Percentiles rank a stretch among this genome's conserved stretches.
These are phyloP conservation scores for Medicago truncatula DNA, from an alignment of 306 rosid species.

Conservation along the genomic window MtrunA17r5.0-ANR NC_053046.1:3909001-3909500, in stretches of 20 bases:
- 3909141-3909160: conserved; percentile 72
- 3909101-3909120: conserved; percentile 93
- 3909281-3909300: conserved; percentile 55
- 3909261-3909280: conserved; percentile 74
- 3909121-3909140: conserved; percentile 74
- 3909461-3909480: conserved; percentile 62
- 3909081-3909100: conserved; percentile 94
- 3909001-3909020: conserved; percentile 90
- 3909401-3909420: conserved; percentile 47
- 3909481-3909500: conserved; percentile 74
- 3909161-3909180: conserved; percentile 86
- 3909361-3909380: conserved; percentile 55
- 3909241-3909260: conserved; percentile 88
- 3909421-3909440: conserved; percentile 61
- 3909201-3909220: conserved; percentile 81
- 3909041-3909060: conserved; percentile 92
- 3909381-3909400: conserved; percentile 53
- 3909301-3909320: conserved; percentile 55
- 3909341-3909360: conserved; percentile 55
- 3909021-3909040: conserved; percentile 95
- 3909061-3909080: conserved; percentile 97
- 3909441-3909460: conserved; percentile 65
- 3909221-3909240: conserved; percentile 84
- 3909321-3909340: conserved; percentile 50
- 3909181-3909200: conserved; percentile 75